Evolutionary conservation across 2,329 filamentous ascomycete genomes (phyloP).

Genomic region (Coniochaeta sp.): DNA sequence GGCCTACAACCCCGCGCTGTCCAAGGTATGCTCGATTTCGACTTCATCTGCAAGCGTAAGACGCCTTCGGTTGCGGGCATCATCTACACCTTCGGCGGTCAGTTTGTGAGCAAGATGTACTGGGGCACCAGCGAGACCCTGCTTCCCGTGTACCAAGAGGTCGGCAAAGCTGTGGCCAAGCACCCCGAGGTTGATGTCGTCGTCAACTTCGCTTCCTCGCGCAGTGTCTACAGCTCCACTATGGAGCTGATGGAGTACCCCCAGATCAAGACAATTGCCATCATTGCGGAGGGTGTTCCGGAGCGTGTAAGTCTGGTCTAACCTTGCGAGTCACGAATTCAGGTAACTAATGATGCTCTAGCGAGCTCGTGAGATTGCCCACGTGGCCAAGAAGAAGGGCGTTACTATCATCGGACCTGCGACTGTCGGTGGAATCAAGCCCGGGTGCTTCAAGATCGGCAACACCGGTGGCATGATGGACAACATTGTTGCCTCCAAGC

Average conservation of each 20-base stretch:
- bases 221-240: slow-evolving; percentile 96
- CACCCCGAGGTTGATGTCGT: slow-evolving; percentile 95
- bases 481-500: slow-evolving; percentile 99
- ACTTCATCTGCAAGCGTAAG: slow-evolving; percentile 99
- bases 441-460: slow-evolving; percentile 98
- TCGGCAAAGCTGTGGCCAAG: slow-evolving; percentile 88
- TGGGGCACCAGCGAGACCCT: slow-evolving; percentile 99
- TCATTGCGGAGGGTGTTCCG: slow-evolving; percentile 98
- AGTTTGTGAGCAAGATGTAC: slow-evolving; percentile 99
- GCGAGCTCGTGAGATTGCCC: slow-evolving; percentile 96
- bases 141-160: slow-evolving; percentile 94
- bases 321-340: neutral
- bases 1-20: slow-evolving; percentile 93
- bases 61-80: slow-evolving; percentile 96
- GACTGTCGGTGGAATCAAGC: slow-evolving; percentile 98
- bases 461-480: slow-evolving; percentile 99
- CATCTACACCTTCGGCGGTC: slow-evolving; percentile 99
- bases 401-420: slow-evolving; percentile 98
- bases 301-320: slow-evolving; percentile 66
- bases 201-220: slow-evolving; percentile 98
- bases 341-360: slow-evolving; percentile 24
- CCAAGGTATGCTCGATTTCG: slow-evolving; percentile 95
- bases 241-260: slow-evolving; percentile 97
- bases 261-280: slow-evolving; percentile 97
- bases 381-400: slow-evolving; percentile 96